Evolutionary conservation across 2,329 filamentous ascomycete genomes (phyloP), one percentile per base, ranked within the genome.

Genomic region (Chaetomium olivaceum): DNA sequence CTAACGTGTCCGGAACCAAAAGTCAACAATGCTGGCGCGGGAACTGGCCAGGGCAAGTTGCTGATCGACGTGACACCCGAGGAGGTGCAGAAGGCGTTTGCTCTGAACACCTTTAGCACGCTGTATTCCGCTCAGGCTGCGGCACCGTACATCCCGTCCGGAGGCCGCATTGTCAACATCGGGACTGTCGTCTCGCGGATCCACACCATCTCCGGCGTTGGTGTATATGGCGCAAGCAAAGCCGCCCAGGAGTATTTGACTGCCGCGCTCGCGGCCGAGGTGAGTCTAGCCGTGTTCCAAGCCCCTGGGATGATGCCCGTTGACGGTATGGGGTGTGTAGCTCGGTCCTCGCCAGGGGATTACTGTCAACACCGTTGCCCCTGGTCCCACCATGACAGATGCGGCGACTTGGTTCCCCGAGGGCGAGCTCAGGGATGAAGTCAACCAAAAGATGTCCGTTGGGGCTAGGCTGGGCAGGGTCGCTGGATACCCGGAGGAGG

Each of bases 281-380:
- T 63, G 23, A 39, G 54, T 48, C n/a, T 5, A 23, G 8, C n/a
- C 21, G n/a, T 43, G 21, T 21, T 12, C 6, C n/a, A 48, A 8
- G 7, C 8, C 0, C n/a, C n/a, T 23, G 7, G n/a, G 46, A 5
- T 12, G 12, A 8, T n/a, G 19, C 3, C 3, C 6, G 27, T 31
- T 52, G 21, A 54, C n/a, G 16, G 39, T 7, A 19, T 19, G n/a
- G 23, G 58, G 14, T 27, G 31, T 39, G 1, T 33, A 62, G 61
- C 71, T 79, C 16, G 78, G 78, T 1, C 68, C 71, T 0, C 75
- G 73, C 23, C 73, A 74, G 50, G 78, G 79, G 16, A 79, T 82
- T 61, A 82, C 79, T 0, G 75, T 82, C 48, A 82, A 82, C 58
- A 76, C 79, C 1, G 69, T 81, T 8, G 76, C 75, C 0, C 80